Evolutionary conservation across 2,329 filamentous ascomycete species (phyloP).

Genomic region (Aspergillus sp.): DNA sequence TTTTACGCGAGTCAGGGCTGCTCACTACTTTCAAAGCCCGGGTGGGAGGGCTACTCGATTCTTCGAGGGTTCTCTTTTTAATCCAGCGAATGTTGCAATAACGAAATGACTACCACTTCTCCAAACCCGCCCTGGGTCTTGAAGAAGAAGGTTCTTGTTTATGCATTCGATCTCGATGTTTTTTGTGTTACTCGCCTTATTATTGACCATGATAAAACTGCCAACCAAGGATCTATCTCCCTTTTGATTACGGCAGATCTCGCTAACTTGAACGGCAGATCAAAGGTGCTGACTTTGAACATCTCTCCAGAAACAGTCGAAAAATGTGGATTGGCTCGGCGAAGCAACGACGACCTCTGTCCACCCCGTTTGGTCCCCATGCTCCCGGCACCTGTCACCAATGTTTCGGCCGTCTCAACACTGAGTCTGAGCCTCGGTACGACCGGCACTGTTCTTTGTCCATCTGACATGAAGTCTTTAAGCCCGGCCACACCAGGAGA

Average conservation of each 20-base stretch:
- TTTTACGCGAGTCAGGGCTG: constrained; percentile 30
- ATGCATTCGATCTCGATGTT: constrained; percentile 16
- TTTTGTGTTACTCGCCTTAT: constrained; percentile 23
- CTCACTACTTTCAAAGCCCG: constrained; percentile 27
- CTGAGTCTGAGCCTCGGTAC: constrained; percentile 21
- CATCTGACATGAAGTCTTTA: constrained; percentile 18
- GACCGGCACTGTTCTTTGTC: constrained; percentile 24
- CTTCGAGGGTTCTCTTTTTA: constrained; percentile 22
- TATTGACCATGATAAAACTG: constrained; percentile 24
- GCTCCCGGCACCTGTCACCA: constrained; percentile 20
- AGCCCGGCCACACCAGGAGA: constrained; percentile 18
- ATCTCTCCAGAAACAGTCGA: constrained; percentile 21
- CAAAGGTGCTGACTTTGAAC: constrained; percentile 24
- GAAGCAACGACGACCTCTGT: constrained; percentile 23
- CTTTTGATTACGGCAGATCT: constrained; percentile 23
- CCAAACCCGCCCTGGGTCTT: constrained; percentile 19
- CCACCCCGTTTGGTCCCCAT: constrained; percentile 17
- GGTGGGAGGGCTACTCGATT: constrained; percentile 31
- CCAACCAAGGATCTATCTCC: constrained; percentile 26
- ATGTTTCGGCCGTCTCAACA: constrained; percentile 24
- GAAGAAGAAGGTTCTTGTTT: constrained; percentile 26
- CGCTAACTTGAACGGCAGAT: constrained; percentile 24
- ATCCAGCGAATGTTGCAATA: constrained; percentile 20
- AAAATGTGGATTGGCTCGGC: constrained; percentile 20
- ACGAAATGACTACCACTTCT: constrained; percentile 22